These are phyloP conservation scores for Basipetospora chlamydospora DNA, from an alignment of 2,329 filamentous ascomycete species.

Conservation along the genomic window DNA sequence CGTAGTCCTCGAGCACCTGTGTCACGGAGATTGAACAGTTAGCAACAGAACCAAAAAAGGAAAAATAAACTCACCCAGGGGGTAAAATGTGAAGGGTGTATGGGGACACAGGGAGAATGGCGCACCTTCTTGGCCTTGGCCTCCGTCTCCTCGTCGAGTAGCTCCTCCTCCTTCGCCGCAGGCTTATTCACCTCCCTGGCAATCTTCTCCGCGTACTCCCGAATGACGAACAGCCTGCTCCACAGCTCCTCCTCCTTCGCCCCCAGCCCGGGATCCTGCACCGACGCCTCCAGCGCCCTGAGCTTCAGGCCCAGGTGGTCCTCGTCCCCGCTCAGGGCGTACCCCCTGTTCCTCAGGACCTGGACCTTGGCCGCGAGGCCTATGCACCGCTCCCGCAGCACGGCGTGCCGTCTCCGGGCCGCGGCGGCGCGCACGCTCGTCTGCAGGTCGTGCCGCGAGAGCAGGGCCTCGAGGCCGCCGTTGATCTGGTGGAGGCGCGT, in stretches of 20 bases:
- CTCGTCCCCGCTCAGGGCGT: conserved; percentile 65
- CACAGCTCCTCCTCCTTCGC: conserved; percentile 74
- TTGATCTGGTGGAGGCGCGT: conserved; percentile 68
- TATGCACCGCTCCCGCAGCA: conserved; percentile 58
- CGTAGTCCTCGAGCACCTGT: conserved; percentile 70
- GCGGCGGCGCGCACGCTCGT: conserved; percentile 61
- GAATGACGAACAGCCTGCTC: conserved; percentile 63
- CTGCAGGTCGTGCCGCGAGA: conserved; percentile 62
- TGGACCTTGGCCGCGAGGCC: conserved; percentile 67
- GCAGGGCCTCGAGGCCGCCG: conserved; percentile 53
- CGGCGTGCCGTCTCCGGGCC: conserved; percentile 56
- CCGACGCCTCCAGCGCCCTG: conserved; percentile 49
- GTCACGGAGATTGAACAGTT: conserved; percentile 8
- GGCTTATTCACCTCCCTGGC: conserved; percentile 61
- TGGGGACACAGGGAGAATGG: background rate
- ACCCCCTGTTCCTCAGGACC: conserved; percentile 66
- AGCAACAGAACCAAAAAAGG: too few species aligned
- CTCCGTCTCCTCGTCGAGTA: conserved; percentile 55
- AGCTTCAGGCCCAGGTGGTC: conserved; percentile 65
- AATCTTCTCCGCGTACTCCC: conserved; percentile 57
- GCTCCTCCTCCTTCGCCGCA: conserved; percentile 37
- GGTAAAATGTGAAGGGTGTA: too few species aligned
- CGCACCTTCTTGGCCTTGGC: conserved; percentile 60
- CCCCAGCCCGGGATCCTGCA: conserved; percentile 60
- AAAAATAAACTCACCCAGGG: too few species aligned